Evolutionary conservation across 129 eudicot genomes (phyloP).

Genomic region (Chrysanthemum seticuspe): DNA sequence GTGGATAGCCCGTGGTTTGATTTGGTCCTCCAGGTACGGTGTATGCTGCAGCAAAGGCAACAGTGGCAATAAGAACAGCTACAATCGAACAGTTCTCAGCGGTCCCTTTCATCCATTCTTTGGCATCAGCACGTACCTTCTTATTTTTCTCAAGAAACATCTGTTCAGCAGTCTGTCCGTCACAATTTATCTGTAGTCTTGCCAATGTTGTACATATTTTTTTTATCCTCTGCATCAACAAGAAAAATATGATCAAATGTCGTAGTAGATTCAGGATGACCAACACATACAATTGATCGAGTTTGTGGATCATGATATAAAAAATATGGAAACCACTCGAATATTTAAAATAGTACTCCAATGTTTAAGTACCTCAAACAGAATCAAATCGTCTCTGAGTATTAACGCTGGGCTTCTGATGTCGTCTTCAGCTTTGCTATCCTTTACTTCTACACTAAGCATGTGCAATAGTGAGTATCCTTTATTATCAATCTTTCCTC

Average conservation of each 20-base stretch:
- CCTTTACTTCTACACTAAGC: constrained; percentile 19
- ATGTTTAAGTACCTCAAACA: constrained; percentile 32
- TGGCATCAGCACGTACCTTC: constrained; percentile 17
- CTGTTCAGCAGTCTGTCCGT: constrained; percentile 22
- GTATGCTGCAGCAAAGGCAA: constrained; percentile 43
- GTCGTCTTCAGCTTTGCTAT: constrained; percentile 8
- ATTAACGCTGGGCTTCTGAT: constrained; percentile 32
- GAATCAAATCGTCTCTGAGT: constrained; percentile 26
- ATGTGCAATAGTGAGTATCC: constrained; percentile 34
- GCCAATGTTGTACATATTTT: constrained; percentile 8
- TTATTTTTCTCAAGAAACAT: constrained; percentile 20
- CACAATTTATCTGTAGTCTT: constrained; percentile 2
- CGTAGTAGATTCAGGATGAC: too few relatives aligned
- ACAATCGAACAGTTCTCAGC: constrained; percentile 41
- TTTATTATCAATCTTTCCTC: constrained; percentile 24
- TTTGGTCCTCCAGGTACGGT: constrained; percentile 42
- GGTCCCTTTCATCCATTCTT: constrained; percentile 40
- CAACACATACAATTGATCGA: too few relatives aligned
- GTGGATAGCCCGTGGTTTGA: constrained; percentile 22
- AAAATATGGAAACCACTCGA: too few relatives aligned
- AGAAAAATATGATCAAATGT: not conserved
- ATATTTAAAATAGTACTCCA: not conserved
- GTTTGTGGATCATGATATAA: too few relatives aligned
- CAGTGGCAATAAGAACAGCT: constrained; percentile 38
- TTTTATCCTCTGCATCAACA: constrained; percentile 22